Evolutionary conservation across 768 basidiomycete species (phyloP).

Genomic region (Trametes villosa): DNA sequence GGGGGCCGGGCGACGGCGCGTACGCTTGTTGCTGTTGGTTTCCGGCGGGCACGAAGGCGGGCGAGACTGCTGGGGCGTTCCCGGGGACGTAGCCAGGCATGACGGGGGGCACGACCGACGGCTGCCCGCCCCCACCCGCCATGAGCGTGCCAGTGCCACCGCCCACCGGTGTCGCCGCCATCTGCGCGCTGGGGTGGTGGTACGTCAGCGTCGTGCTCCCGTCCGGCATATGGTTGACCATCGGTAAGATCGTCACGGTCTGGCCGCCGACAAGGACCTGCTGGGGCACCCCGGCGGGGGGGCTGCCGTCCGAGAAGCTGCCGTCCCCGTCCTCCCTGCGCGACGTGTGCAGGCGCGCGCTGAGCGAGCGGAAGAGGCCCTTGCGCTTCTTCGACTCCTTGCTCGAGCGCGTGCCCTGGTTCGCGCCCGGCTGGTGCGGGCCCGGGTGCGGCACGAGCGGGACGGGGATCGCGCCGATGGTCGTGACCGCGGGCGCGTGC

Average conservation of each 20-base stretch:
- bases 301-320: conserved; percentile 23
- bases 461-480: conserved; percentile 35
- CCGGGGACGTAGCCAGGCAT: conserved; percentile 12
- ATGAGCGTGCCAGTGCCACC: neutral
- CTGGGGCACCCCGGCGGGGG: conserved; percentile 18
- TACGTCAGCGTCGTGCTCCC: conserved; percentile 23
- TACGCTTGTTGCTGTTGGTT: neutral
- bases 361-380: conserved; percentile 54
- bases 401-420: conserved; percentile 18
- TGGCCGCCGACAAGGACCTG: conserved; percentile 18
- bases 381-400: conserved; percentile 37
- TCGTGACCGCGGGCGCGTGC: conserved; percentile 38
- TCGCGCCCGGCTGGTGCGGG: too few species aligned
- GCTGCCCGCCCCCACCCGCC: neutral
- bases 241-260: conserved; percentile 16
- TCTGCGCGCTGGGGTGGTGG: conserved; percentile 9
- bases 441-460: neutral
- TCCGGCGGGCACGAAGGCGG: conserved; percentile 3
- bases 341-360: conserved; percentile 29
- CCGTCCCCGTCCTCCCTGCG: conserved; percentile 18
- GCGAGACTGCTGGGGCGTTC: conserved; percentile 2
- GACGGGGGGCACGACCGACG: conserved; percentile 1
- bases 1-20: conserved; percentile 13
- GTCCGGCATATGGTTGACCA: conserved; percentile 29
- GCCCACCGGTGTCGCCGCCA: neutral